These are phyloP conservation scores for Gossypium ekmanianum DNA, from an alignment of 345 rosid species.

Conservation along the genomic window DNA sequence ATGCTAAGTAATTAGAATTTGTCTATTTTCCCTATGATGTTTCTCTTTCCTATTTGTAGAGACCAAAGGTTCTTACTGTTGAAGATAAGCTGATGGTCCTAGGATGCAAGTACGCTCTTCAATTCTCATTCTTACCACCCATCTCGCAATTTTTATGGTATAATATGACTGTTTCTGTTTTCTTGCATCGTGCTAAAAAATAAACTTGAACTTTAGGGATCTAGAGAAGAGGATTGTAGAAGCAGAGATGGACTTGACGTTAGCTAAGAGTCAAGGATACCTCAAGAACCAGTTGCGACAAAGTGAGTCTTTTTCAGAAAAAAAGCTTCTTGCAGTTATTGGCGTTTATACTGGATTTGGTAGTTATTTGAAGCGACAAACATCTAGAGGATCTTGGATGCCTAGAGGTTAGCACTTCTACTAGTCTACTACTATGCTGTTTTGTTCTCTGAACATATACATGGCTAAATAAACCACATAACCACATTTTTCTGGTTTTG, in stretches of 20 bases:
- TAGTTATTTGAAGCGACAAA: slow-evolving; percentile 66
- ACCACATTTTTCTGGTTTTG: slow-evolving; percentile 13
- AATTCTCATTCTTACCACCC: slow-evolving; percentile 5
- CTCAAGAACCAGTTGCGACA: slow-evolving; percentile 44
- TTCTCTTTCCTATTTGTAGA: slow-evolving; percentile 40
- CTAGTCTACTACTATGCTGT: not conserved
- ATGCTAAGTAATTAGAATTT: not conserved
- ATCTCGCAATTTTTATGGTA: not conserved
- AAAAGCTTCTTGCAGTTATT: slow-evolving; percentile 79
- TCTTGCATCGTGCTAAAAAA: not conserved
- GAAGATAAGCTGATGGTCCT: slow-evolving; percentile 74
- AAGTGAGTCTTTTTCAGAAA: slow-evolving; percentile 44
- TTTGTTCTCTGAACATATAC: not conserved
- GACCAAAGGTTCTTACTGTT: slow-evolving; percentile 80
- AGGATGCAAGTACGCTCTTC: slow-evolving; percentile 84
- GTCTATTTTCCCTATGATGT: slow-evolving; percentile 12
- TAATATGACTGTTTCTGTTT: not conserved
- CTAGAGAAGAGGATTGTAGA: slow-evolving; percentile 83
- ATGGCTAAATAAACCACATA: not conserved
- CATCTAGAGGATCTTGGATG: slow-evolving; percentile 93
- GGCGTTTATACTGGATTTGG: slow-evolving; percentile 98
- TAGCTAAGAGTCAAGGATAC: slow-evolving; percentile 93
- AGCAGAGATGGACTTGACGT: slow-evolving; percentile 89
- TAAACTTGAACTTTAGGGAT: slow-evolving; percentile 48
- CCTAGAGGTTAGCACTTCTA: slow-evolving; percentile 56